phyloP scores from a whole-genome alignment of 2,329 filamentous ascomycete genomes.

The Gnomoniopsis sp. region DNA sequence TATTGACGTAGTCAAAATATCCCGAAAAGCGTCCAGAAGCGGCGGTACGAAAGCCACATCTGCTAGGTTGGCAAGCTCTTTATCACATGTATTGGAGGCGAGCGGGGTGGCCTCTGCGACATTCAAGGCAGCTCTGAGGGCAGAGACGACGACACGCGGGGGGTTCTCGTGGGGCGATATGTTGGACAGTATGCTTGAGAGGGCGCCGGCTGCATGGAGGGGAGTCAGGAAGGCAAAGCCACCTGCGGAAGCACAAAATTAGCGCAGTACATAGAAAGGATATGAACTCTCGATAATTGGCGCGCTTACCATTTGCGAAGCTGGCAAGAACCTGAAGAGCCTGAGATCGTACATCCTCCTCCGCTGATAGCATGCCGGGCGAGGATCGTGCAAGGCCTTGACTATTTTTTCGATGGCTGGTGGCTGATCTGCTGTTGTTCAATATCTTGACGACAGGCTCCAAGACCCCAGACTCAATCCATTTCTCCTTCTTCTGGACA shows the following conservation, averaged over 20 bases:
- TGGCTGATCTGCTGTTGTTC: conserved; percentile 31
- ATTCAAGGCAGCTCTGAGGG: conserved; percentile 70
- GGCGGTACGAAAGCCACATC: conserved; percentile 61
- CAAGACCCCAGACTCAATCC: conserved; percentile 68
- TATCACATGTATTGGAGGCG: conserved; percentile 46
- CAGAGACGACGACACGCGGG: conserved; percentile 65
- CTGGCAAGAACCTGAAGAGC: conserved; percentile 82
- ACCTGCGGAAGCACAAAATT: conserved; percentile 45
- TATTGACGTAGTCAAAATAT: conserved; percentile 39
- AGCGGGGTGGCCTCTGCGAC: conserved; percentile 64
- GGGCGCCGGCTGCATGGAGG: conserved; percentile 62
- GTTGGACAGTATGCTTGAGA: conserved; percentile 68
- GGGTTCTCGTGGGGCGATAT: conserved; percentile 64
- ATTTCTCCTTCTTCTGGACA: conserved; percentile 78
- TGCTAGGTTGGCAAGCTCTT: conserved; percentile 51
- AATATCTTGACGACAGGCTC: conserved; percentile 52
- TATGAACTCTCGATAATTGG: not conserved
- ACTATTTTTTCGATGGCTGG: conserved; percentile 37
- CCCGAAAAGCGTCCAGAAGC: conserved; percentile 59
- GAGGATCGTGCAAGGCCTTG: conserved; percentile 27
- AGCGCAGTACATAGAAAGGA: not conserved
- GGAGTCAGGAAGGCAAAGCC: conserved; percentile 76
- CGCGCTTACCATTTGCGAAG: conserved; percentile 70
- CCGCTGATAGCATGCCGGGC: conserved; percentile 46
- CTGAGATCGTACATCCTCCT: conserved; percentile 69